Percentiles rank a stretch among this genome's conserved stretches.
phyloP scores from a whole-genome alignment of 129 eudicot genomes.

The Flaveria ramosissima region DNA sequence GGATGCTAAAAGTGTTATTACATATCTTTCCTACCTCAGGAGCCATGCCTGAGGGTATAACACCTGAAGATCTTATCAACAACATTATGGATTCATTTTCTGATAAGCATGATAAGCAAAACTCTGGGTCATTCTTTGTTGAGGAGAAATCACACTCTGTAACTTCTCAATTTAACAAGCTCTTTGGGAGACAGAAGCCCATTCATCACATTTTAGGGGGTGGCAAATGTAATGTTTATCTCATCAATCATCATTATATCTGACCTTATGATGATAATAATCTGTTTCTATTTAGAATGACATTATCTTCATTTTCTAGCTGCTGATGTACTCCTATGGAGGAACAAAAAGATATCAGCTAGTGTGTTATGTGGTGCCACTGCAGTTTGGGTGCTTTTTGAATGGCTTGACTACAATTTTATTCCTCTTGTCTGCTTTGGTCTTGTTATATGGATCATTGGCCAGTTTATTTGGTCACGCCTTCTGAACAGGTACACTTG shows the following conservation, averaged over 20 bases:
- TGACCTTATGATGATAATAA: neutral
- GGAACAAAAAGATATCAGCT: constrained; percentile 96
- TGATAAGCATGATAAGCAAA: constrained; percentile 60
- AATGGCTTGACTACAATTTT: constrained; percentile 89
- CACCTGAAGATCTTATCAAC: constrained; percentile 67
- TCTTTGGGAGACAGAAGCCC: constrained; percentile 88
- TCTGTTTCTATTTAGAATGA: neutral
- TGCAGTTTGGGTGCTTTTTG: constrained; percentile 82
- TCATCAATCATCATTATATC: neutral
- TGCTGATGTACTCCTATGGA: constrained; percentile 94
- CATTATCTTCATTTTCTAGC: constrained; percentile 41
- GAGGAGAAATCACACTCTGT: constrained; percentile 58
- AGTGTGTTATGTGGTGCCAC: constrained; percentile 69
- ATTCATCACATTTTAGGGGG: constrained; percentile 80
- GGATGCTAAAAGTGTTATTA: neutral
- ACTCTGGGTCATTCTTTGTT: constrained; percentile 46
- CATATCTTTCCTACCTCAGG: constrained; percentile 32
- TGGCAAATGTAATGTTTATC: constrained; percentile 63
- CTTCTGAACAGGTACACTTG: constrained; percentile 47
- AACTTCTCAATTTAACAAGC: constrained; percentile 54
- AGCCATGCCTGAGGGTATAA: constrained; percentile 77
- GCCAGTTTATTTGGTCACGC: constrained; percentile 71
- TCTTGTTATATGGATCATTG: constrained; percentile 56
- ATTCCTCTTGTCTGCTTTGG: constrained; percentile 64
- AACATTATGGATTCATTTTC: constrained; percentile 71